Percentiles rank a stretch among this genome's conserved stretches.
phyloP scores from a whole-genome alignment of 176 grass and related monocot species.

The Hyparrhenia diplandra region DNA sequence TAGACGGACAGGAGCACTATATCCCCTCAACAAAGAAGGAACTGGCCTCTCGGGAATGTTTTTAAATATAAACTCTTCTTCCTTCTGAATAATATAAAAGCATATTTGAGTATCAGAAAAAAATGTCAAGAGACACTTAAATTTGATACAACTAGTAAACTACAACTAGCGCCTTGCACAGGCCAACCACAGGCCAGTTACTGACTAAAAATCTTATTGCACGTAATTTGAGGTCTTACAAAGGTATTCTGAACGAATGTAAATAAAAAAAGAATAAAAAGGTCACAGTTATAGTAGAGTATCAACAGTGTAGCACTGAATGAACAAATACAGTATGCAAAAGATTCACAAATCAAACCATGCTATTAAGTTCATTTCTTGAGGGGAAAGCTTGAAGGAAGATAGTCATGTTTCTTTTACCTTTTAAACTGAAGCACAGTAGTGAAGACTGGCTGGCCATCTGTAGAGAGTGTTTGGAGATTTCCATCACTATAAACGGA shows the following conservation, averaged over 20 bases:
- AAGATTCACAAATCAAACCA: conserved; percentile 9
- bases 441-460: conserved; percentile 52
- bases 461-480: conserved; percentile 45
- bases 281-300: neutral
- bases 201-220: neutral
- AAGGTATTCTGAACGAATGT: neutral
- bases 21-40: conserved; percentile 87
- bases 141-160: neutral
- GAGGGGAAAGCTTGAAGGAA: conserved; percentile 9
- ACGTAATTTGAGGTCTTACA: neutral
- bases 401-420: conserved; percentile 30
- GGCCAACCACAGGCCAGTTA: neutral
- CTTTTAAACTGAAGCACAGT: conserved; percentile 95
- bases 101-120: conserved; percentile 10
- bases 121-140: neutral
- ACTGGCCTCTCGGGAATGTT: conserved; percentile 78
- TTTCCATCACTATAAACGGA: conserved; percentile 63
- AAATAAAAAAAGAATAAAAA: neutral
- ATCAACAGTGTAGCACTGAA: neutral
- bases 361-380: neutral
- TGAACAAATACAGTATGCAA: neutral
- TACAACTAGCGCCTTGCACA: neutral
- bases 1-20: conserved; percentile 92
- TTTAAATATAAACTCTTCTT: conserved; percentile 81
- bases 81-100: conserved; percentile 65